Evolutionary conservation across 345 rosid species (phyloP).

Genomic region (Linum trigynum): DNA sequence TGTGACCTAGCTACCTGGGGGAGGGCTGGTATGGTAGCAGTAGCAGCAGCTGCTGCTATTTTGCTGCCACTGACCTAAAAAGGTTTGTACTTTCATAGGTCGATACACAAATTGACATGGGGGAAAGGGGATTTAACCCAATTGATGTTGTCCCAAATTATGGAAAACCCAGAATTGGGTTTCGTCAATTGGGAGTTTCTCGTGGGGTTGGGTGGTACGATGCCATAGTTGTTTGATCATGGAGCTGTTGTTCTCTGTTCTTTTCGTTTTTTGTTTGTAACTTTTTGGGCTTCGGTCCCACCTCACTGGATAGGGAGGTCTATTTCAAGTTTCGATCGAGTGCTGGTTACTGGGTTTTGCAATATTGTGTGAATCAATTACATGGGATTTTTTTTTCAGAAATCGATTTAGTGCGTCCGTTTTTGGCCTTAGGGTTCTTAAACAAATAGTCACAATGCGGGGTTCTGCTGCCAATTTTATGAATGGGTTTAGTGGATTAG

Average conservation of each 20-base stretch:
- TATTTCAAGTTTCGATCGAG: constrained; percentile 13
- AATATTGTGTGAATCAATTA: background rate
- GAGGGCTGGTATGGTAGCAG: too few species aligned
- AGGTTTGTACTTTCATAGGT: background rate
- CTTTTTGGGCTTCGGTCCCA: constrained; percentile 13
- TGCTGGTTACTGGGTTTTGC: constrained; percentile 12
- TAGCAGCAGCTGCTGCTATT: too few species aligned
- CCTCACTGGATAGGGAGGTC: background rate
- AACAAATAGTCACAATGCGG: constrained; percentile 3
- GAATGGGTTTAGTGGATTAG: constrained; percentile 13
- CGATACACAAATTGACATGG: background rate
- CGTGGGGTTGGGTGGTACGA: background rate
- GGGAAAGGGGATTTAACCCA: background rate
- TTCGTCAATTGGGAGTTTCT: background rate
- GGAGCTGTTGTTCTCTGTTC: background rate
- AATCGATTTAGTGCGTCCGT: constrained; percentile 1
- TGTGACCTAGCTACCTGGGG: too few species aligned
- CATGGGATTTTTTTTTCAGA: background rate
- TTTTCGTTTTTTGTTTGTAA: too few species aligned
- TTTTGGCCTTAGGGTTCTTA: too few species aligned
- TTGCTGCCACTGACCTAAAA: too few species aligned
- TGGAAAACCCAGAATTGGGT: background rate
- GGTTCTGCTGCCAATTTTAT: constrained; percentile 1
- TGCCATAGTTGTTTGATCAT: background rate
- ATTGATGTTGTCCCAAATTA: background rate